Conservation (phyloP, 1,139 yeast genomes). For the Suhomyces wounanorum region DNA sequence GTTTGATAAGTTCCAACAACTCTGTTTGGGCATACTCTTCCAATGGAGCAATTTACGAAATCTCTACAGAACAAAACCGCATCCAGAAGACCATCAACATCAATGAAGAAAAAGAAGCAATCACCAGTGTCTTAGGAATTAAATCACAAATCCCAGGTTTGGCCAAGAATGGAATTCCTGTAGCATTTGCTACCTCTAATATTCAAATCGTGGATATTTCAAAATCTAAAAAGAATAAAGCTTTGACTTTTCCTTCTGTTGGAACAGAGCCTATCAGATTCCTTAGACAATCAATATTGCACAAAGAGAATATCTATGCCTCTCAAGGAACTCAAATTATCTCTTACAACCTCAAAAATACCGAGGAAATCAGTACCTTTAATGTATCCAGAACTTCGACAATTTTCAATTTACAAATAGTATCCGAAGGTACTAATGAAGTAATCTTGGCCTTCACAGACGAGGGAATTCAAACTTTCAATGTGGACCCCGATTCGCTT, state of each 20-base stretch:
- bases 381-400: slow-evolving; percentile 5
- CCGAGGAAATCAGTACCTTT: slow-evolving; percentile 5
- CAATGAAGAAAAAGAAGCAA: slow-evolving; percentile 13
- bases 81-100: slow-evolving; percentile 20
- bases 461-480: slow-evolving; percentile 36
- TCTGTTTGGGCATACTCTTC: slow-evolving; percentile 24
- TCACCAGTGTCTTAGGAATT: slow-evolving; percentile 13
- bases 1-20: slow-evolving; percentile 17
- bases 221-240: slow-evolving; percentile 15
- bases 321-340: slow-evolving; percentile 8
- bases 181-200: slow-evolving; percentile 13
- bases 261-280: not conserved
- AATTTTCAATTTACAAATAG: slow-evolving; percentile 12
- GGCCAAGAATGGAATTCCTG: slow-evolving; percentile 12
- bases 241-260: slow-evolving; percentile 5
- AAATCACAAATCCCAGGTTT: slow-evolving; percentile 11
- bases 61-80: slow-evolving; percentile 21
- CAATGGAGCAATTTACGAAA: slow-evolving; percentile 17
- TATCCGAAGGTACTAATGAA: slow-evolving; percentile 14
- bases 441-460: slow-evolving; percentile 30
- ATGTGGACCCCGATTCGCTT: slow-evolving; percentile 21
- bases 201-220: slow-evolving; percentile 16
- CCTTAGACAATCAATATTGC: slow-evolving; percentile 11
- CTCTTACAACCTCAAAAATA: slow-evolving; percentile 8
- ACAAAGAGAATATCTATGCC: slow-evolving; percentile 11